phyloP scores from a whole-genome alignment of 2,329 filamentous ascomycete species.

The Sporothrix brunneoviolacea region DNA sequence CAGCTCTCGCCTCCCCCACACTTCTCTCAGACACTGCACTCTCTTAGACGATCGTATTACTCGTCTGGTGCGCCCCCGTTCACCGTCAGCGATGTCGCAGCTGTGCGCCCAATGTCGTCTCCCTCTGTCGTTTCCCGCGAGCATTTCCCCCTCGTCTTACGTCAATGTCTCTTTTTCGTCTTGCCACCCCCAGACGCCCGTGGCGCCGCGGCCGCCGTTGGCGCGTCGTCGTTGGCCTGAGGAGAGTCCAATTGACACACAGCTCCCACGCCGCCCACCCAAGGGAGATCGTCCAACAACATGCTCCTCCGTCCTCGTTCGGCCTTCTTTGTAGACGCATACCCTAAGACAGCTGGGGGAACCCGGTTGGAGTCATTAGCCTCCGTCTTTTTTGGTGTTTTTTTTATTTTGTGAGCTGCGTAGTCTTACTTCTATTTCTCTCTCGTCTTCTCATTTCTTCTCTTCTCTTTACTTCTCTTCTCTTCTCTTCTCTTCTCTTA shows the following conservation, averaged over 20 bases:
- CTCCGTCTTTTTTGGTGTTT: background rate
- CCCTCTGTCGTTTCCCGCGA: background rate
- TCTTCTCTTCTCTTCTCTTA: background rate
- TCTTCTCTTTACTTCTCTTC: background rate
- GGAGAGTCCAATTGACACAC: background rate
- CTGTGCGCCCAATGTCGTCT: background rate
- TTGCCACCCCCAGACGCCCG: background rate
- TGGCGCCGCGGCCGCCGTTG: background rate
- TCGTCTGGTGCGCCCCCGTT: background rate
- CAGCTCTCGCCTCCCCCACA: constrained; percentile 1
- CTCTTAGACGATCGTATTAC: constrained; percentile 13
- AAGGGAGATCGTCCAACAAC: background rate
- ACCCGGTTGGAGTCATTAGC: background rate
- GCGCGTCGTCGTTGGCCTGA: background rate
- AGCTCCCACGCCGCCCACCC: background rate
- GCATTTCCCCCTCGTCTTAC: background rate
- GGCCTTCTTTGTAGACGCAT: background rate
- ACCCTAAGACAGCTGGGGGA: background rate
- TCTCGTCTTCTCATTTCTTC: background rate
- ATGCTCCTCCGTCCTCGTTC: background rate
- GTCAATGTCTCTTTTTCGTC: background rate
- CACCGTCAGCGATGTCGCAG: too few species aligned
- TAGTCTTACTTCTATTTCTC: background rate
- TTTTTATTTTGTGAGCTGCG: too few species aligned
- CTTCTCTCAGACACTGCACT: too few species aligned